Evolutionary conservation across 306 rosid species (phyloP).

Genomic region (Chamaecrista fasciculata): DNA sequence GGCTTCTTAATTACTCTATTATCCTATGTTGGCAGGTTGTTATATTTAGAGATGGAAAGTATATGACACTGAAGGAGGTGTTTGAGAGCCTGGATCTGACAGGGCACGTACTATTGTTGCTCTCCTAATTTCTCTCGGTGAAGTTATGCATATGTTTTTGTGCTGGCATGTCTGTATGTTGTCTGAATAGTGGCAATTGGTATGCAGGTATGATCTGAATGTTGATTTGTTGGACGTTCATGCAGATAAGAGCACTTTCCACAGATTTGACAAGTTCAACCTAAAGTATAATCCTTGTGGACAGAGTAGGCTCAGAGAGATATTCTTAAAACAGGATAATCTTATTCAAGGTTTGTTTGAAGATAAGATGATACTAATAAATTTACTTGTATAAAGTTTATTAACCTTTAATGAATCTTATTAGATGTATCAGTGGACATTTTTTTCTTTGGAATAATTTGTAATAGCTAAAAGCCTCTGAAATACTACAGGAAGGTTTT

Average conservation of each 20-base stretch:
- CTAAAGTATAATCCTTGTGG: conserved; percentile 95
- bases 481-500: conserved; percentile 65
- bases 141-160: background rate
- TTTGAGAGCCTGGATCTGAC: conserved; percentile 91
- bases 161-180: conserved; percentile 9
- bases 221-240: conserved; percentile 90
- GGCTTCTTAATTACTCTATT: conserved; percentile 25
- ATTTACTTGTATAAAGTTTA: conserved; percentile 16
- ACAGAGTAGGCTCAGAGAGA: conserved; percentile 92
- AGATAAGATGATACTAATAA: conserved; percentile 10
- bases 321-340: conserved; percentile 91
- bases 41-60: conserved; percentile 91
- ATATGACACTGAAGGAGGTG: conserved; percentile 85
- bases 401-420: conserved; percentile 21
- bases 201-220: conserved; percentile 68
- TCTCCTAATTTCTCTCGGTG: background rate
- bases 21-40: conserved; percentile 61
- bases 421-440: conserved; percentile 21
- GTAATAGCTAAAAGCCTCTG: conserved; percentile 17
- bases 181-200: conserved; percentile 31
- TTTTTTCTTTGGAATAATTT: conserved; percentile 20
- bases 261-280: conserved; percentile 94
- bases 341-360: conserved; percentile 80
- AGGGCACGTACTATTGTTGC: conserved; percentile 48
- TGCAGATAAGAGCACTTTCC: conserved; percentile 94